Evolutionary conservation across 192 early-diverging fungal species (phyloP).

Genomic region (Dissophora globulifera): DNA sequence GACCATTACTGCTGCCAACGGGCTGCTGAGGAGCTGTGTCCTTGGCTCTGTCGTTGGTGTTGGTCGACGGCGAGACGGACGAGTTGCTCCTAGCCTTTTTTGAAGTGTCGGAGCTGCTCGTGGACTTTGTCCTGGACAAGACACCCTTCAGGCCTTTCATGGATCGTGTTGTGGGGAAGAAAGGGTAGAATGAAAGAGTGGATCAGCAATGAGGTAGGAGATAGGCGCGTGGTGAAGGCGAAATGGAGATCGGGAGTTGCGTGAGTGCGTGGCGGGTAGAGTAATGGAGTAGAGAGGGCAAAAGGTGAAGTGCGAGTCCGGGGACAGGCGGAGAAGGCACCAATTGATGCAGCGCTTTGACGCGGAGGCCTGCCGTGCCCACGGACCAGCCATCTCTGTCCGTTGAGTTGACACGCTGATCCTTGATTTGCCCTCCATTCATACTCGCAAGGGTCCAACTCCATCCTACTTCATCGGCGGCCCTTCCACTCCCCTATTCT

Average conservation of each 20-base stretch:
- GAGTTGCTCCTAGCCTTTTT: neutral
- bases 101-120: constrained; percentile 1
- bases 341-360: too few species aligned
- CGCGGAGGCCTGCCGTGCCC: too few species aligned
- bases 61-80: neutral
- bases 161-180: neutral
- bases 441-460: too few species aligned
- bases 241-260: neutral
- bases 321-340: too few species aligned
- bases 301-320: neutral
- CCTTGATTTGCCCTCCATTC: too few species aligned
- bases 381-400: too few species aligned
- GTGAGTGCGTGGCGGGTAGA: neutral
- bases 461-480: too few species aligned
- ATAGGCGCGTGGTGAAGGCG: neutral
- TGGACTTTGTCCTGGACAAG: constrained; percentile 6
- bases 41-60: neutral
- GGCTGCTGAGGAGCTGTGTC: neutral
- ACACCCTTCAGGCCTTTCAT: constrained; percentile 8
- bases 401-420: too few species aligned
- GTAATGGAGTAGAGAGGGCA: neutral
- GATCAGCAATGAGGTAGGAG: neutral
- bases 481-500: too few species aligned
- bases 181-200: neutral
- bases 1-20: neutral